Base-by-base conservation (phyloP, 345 rosid species). In the Sonneratia caseolaris region DNA sequence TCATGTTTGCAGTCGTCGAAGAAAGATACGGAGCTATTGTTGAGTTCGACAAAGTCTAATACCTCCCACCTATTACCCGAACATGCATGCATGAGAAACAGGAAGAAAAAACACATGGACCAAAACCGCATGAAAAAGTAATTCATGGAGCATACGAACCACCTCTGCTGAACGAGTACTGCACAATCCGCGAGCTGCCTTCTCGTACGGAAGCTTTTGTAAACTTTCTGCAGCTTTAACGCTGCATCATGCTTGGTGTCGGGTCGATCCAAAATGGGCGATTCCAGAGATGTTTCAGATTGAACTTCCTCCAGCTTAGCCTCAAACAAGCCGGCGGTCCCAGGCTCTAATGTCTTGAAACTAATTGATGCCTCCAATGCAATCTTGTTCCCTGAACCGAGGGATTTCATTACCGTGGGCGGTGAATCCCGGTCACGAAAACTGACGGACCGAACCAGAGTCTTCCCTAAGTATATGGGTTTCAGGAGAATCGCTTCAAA, bases 181-280 rank as follows among this genome's bases (percentile, higher is more conserved):
- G 96, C 98, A 64, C 99, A 91, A 84, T 96, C 97, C 0, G 99
- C 99, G 11, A 91, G 88, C 87, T 91, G 91, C 83, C 99, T 85
- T 73, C 99, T 83, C 1, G 97, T 96, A 27, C 99, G 82, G 71
- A 92, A 96, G 77, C 99, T 96, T 73, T 89, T 96, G 74, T 92
- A 96, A 69, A 91, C 99, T 62, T 95, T 95, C 87, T 89, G 98
- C 72, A 96, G 79, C 70, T 87, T 91, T 36, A 89, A 74, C 5
- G 99, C 98, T 15, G 97, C 98, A 76, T 86, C 86, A 32, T 10
- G 51, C 51, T 47, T 3, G 14, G 5, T 47, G 51, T 47, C 51
- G 9, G 15, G 14, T 13, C 15, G 51, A 47, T 47, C 51, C 51
- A 47, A 47, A 47, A 47, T 47, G 51, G 51, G 51, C 51, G 15